phyloP scores from a whole-genome alignment of 1,284 basidiomycete species.

The Puccinia triticina region DNA sequence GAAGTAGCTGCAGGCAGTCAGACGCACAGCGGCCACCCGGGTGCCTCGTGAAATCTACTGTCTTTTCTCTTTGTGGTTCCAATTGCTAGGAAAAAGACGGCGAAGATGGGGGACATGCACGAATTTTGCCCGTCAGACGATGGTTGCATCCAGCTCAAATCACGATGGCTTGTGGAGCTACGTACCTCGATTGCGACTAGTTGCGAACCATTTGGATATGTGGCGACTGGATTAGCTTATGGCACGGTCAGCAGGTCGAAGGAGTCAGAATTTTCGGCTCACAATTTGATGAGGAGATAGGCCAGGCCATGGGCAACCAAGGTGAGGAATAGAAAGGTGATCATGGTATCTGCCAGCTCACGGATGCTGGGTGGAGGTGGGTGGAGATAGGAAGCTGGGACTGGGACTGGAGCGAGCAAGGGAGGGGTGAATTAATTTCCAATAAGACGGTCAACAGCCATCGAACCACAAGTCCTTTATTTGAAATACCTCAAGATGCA shows the following conservation, averaged over 20 bases:
- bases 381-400: not conserved
- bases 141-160: not conserved
- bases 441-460: too few species aligned
- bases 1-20: too few species aligned
- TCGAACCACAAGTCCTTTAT: too few species aligned
- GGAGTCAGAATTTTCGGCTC: not conserved
- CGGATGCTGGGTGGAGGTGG: not conserved
- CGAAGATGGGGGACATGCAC: not conserved
- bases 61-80: constrained; percentile 31
- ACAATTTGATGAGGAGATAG: constrained; percentile 9
- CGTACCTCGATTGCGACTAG: constrained; percentile 15
- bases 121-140: not conserved
- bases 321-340: not conserved
- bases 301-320: not conserved
- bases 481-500: too few species aligned
- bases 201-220: not conserved
- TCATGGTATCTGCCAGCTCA: not conserved
- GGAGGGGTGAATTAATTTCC: too few species aligned
- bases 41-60: not conserved
- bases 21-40: constrained; percentile 38
- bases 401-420: too few species aligned
- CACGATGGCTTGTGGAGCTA: not conserved
- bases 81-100: constrained; percentile 21
- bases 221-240: too few species aligned
- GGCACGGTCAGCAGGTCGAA: not conserved